These are phyloP conservation scores for Gossypium anomalum DNA, from an alignment of 345 rosid genomes.

Conservation along the genomic window DNA sequence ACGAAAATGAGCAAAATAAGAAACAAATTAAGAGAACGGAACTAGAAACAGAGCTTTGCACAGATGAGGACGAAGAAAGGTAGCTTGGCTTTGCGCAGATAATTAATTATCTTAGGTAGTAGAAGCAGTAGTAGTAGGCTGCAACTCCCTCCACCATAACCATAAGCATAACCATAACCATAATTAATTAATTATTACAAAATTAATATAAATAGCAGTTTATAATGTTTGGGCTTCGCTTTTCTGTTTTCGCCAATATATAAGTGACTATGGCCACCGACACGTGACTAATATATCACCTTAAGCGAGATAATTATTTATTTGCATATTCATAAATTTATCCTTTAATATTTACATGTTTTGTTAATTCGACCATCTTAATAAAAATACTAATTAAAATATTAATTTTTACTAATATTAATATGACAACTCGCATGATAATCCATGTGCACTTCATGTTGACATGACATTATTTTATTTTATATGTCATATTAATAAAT, in stretches of 20 bases:
- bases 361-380: too few species aligned
- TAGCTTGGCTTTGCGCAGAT: not conserved
- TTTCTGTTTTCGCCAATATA: not conserved
- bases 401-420: too few species aligned
- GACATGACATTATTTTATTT: too few species aligned
- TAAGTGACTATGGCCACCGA: slow-evolving; percentile 7
- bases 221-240: not conserved
- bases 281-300: slow-evolving; percentile 14
- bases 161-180: not conserved
- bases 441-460: too few species aligned
- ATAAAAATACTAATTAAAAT: too few species aligned
- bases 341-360: too few species aligned
- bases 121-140: not conserved
- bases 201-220: not conserved
- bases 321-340: too few species aligned
- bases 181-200: not conserved
- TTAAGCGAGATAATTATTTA: too few species aligned
- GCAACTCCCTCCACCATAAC: not conserved
- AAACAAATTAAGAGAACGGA: not conserved
- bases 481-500: too few species aligned
- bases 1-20: not conserved
- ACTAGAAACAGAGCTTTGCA: not conserved
- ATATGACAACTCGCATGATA: too few species aligned
- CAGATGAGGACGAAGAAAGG: not conserved
- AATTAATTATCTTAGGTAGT: not conserved